Percentiles rank a stretch among this genome's conserved stretches.
These are phyloP conservation scores for Fusarium virguliforme DNA, from an alignment of 2,329 filamentous ascomycete species.

Conservation along the genomic window DNA sequence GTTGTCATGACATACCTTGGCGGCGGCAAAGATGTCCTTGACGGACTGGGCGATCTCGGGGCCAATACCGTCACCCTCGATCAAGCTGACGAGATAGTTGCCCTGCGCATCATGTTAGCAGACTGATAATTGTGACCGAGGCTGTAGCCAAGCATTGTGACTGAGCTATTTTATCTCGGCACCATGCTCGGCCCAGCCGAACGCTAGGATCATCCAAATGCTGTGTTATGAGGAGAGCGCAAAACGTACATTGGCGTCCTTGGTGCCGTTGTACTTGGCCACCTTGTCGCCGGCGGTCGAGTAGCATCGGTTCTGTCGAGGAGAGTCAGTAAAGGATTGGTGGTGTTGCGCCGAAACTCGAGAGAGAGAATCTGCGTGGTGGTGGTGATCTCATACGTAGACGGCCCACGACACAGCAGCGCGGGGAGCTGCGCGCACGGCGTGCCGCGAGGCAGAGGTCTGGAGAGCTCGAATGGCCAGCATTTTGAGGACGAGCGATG, in stretches of 20 bases:
- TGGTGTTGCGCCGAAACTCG: conserved; percentile 35
- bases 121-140: conserved; percentile 37
- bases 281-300: conserved; percentile 79
- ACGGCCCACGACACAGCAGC: conserved; percentile 62
- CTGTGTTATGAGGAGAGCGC: conserved; percentile 36
- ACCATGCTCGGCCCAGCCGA: conserved; percentile 50
- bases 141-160: conserved; percentile 39
- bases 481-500: conserved; percentile 72
- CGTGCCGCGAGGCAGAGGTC: conserved; percentile 83
- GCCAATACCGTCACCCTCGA: conserved; percentile 99
- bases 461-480: conserved; percentile 85
- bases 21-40: conserved; percentile 98
- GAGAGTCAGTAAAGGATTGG: conserved; percentile 39
- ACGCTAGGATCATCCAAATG: conserved; percentile 35
- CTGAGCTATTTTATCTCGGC: conserved; percentile 62
- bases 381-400: conserved; percentile 54
- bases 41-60: conserved; percentile 98
- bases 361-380: conserved; percentile 25
- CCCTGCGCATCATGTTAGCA: conserved; percentile 71
- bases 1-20: conserved; percentile 76
- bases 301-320: conserved; percentile 72
- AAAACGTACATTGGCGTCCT: conserved; percentile 85
- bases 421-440: conserved; percentile 78
- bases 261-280: conserved; percentile 93
- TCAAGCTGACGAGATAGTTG: conserved; percentile 95